Evolutionary conservation across 1,284 basidiomycete species (phyloP), one percentile per base, ranked within the genome.

Genomic region (Entoloma clypeatum): DNA sequence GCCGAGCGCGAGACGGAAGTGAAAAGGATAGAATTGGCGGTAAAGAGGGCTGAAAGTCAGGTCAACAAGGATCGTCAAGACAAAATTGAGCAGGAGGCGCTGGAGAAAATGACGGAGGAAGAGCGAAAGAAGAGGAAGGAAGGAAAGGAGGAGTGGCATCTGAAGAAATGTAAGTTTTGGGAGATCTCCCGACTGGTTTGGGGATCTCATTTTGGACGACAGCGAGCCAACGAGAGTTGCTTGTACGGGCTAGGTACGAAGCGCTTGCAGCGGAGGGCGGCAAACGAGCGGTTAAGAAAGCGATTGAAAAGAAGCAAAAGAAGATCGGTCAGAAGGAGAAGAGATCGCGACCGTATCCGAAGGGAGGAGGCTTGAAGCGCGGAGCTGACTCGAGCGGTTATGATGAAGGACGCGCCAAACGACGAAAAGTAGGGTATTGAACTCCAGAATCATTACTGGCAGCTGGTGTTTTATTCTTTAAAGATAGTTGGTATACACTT

Each of bases 321-420:
- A 95, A 94, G 71, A 69, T 86, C 16, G 75, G 76, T 22, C 88
- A 91, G 62, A 93, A 90, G 65, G 93, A 96, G 71, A 95, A 93
- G 66, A 87, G 79, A 59, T 81, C 75, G 41, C 68, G 87, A 46
- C 92, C 92, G 7, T 83, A 81, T 59, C 62, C 71, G 8, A 67
- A 60, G 45, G 61, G 57, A 14, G 44, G 50, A 19, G 11, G n/a
- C n/a, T n/a, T 35, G 11, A 41, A 39, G 24, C 35, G 24, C 25
- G 19, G 28, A 21, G n/a, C 13, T 13, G 39, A 37, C 25, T 27
- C 9, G 13, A 30, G 24, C 16, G 18, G 28, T 23, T 14, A 40
- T 34, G 32, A 54, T 49, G 30, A 47, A 50, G 32, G 51, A 50
- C 21, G 43, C 49, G 22, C 39, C 23, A 57, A 56, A 43, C 46